Evolutionary conservation across 495 filamentous ascomycete genomes (phyloP), one percentile per base, ranked within the genome.

Genomic region (Penicilliopsis zonata): DNA sequence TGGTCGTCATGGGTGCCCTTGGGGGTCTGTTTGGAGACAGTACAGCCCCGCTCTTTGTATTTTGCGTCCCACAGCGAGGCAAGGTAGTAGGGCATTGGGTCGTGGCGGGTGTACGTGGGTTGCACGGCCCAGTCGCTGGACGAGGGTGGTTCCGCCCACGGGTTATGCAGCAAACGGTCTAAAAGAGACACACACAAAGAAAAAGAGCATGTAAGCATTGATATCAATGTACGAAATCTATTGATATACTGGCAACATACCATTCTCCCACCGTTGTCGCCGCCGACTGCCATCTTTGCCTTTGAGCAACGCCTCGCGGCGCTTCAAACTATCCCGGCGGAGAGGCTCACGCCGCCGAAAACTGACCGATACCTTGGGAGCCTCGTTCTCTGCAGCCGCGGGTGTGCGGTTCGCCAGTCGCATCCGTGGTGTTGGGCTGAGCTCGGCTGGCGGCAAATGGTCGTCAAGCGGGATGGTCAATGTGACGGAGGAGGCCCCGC

Each of bases 191-290:
- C n/a, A n/a, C n/a, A n/a, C 36, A 31, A 4, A 4, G 13, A 31
- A 21, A 20, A 4, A 24, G 10, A 19, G 9, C 3, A 31, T 30
- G 5, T 20, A 24, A 6, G 6, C 28, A 16, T 16, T 12, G 32
- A 4, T 24, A 23, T 23, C 10, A 23, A 10, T 10, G 21, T 10
- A 8, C 32, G 13, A 28, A n/a, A n/a, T n/a, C 17, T 15, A 28
- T 20, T 10, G 35, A 10, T 18, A 24, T 14, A 24, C 13, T 31
- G 15, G 15, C 22, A 34, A 28, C 63, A 43, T 70, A 94, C 86
- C 86, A 54, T 98, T 98, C 62, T 98, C 90, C 86, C 86, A 95
- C 24, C 87, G 69, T 47, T 84, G 80, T 28, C 90, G 69, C 34
- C 86, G 74, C 26, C 88, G 70, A 38, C 74, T 86, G n/a, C 90